phyloP scores from a whole-genome alignment of 2,329 filamentous ascomycete species.

The Colletotrichum theobromicola region DNA sequence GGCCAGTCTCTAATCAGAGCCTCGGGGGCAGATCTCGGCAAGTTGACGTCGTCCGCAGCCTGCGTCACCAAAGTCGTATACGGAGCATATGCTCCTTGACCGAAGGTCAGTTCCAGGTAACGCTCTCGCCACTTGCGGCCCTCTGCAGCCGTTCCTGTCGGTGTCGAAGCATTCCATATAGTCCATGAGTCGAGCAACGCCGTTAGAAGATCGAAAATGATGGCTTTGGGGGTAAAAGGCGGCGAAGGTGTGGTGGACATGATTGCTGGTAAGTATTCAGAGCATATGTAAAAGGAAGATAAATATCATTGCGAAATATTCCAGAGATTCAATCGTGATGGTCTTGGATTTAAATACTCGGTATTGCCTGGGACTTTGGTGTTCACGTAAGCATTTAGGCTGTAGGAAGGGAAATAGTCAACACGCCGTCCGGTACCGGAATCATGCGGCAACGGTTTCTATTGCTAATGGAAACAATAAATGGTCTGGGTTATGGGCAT shows the following conservation, averaged over 20 bases:
- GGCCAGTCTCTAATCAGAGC: not conserved
- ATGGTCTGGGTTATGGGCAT: accelerated
- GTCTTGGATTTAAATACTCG: not conserved
- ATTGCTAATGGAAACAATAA: not conserved
- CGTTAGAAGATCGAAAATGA: not conserved
- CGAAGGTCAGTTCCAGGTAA: not conserved
- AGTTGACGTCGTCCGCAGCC: not conserved
- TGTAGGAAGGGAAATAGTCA: not conserved
- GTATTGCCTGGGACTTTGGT: not conserved
- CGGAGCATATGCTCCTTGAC: not conserved
- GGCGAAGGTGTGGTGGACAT: not conserved
- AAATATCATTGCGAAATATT: not conserved
- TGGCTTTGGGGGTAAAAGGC: not conserved
- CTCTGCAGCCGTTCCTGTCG: not conserved
- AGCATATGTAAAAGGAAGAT: not conserved
- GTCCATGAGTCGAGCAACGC: not conserved
- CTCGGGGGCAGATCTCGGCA: not conserved
- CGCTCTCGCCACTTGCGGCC: not conserved
- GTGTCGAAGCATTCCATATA: not conserved
- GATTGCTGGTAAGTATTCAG: not conserved
- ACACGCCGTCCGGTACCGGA: not conserved
- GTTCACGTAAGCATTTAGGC: not conserved
- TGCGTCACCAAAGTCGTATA: not conserved
- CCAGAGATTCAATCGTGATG: not conserved
- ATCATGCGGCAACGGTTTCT: not conserved